A percentile compares a stretch with the other conserved stretches of the same genome.
These are phyloP conservation scores for Adansonia digitata DNA, from an alignment of 345 rosid genomes.

Conservation along the genomic window DNA sequence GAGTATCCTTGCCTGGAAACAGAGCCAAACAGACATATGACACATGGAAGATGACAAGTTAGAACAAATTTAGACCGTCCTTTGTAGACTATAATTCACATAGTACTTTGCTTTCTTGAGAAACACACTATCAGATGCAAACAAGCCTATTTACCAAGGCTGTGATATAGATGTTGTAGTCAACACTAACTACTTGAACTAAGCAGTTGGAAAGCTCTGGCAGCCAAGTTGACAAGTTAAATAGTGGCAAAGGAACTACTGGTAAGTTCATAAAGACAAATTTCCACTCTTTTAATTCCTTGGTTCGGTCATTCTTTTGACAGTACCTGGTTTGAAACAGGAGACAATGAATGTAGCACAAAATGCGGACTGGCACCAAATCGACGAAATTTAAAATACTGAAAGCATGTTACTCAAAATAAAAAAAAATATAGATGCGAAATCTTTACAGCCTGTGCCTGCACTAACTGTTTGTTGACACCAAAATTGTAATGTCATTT, in stretches of 20 bases:
- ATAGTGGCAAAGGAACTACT: not conserved
- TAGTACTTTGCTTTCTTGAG: not conserved
- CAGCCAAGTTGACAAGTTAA: not conserved
- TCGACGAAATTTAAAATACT: not conserved
- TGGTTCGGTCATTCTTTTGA: not conserved
- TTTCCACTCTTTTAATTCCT: not conserved
- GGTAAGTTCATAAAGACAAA: not conserved
- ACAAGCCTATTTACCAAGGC: not conserved
- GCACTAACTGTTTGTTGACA: not conserved
- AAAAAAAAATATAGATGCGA: not conserved
- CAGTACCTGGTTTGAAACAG: not conserved
- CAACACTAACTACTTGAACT: not conserved
- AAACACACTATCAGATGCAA: not conserved
- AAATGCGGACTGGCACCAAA: not conserved
- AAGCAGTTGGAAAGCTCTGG: not conserved
- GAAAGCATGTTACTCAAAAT: not conserved
- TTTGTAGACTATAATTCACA: not conserved
- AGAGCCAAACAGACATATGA: slow-evolving; percentile 11
- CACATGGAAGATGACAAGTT: not conserved
- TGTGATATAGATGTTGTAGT: not conserved
- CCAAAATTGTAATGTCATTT: not conserved
- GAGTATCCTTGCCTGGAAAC: slow-evolving; percentile 80
- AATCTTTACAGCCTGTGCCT: not conserved
- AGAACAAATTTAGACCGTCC: not conserved
- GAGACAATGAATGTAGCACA: not conserved